phyloP scores from a whole-genome alignment of 257 asterid genomes.

The Agastache rugosa region DNA sequence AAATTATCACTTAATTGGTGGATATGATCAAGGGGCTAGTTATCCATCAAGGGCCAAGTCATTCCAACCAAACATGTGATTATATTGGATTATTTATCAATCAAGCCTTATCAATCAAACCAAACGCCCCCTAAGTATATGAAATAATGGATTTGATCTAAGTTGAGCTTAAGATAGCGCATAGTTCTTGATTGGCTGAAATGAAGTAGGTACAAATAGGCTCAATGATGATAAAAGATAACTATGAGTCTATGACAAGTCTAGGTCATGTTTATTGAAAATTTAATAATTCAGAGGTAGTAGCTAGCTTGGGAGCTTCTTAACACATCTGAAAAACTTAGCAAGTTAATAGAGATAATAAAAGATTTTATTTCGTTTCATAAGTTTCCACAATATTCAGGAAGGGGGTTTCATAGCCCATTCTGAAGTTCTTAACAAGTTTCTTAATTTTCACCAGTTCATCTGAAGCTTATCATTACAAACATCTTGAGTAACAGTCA shows the following conservation, averaged over 20 bases:
- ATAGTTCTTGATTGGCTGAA: background rate
- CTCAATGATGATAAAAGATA: background rate
- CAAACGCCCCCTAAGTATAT: too few relatives aligned
- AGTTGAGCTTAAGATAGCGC: background rate
- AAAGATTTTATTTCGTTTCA: background rate
- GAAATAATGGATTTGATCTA: background rate
- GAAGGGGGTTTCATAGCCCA: background rate
- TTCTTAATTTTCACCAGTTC: background rate
- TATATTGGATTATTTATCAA: too few relatives aligned
- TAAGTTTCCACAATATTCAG: background rate
- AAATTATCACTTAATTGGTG: too few relatives aligned
- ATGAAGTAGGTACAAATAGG: background rate
- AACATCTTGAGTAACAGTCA: constrained; percentile 4
- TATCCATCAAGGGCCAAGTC: too few relatives aligned
- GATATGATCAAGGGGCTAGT: too few relatives aligned
- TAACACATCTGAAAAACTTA: background rate
- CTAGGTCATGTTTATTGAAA: background rate
- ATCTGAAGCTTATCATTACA: background rate
- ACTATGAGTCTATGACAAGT: background rate
- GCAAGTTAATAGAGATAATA: background rate
- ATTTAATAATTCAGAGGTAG: constrained; percentile 7
- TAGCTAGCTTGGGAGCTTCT: background rate
- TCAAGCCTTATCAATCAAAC: too few relatives aligned
- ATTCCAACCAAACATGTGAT: too few relatives aligned
- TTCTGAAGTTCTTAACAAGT: background rate